These are phyloP conservation scores for Metarhizium anisopliae DNA, from an alignment of 2,329 filamentous ascomycete genomes.

Conservation along the genomic window DNA sequence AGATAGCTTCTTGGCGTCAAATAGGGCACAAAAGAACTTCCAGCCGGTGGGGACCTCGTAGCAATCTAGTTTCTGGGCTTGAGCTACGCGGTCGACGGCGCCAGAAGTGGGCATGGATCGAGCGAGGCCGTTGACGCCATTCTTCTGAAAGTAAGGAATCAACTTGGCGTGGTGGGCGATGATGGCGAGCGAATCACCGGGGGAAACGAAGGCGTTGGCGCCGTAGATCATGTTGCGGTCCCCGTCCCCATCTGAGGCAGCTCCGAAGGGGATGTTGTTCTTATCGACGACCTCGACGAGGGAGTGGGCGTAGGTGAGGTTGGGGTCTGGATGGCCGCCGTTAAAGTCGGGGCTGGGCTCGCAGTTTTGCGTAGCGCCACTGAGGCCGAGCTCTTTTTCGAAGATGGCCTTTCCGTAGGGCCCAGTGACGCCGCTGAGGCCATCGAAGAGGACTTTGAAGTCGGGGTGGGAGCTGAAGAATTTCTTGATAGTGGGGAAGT, in stretches of 20 bases:
- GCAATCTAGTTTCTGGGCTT: constrained; percentile 81
- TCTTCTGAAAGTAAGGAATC: constrained; percentile 97
- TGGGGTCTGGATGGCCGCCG: constrained; percentile 94
- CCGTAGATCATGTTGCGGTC: constrained; percentile 99
- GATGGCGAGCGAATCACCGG: constrained; percentile 93
- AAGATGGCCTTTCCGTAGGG: constrained; percentile 95
- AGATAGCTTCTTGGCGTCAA: constrained; percentile 90
- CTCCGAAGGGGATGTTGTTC: constrained; percentile 87
- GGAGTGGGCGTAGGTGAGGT: constrained; percentile 92
- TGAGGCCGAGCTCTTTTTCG: constrained; percentile 81
- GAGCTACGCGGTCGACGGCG: constrained; percentile 89
- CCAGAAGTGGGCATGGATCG: constrained; percentile 97
- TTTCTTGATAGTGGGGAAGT: constrained; percentile 90
- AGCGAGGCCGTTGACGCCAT: constrained; percentile 90
- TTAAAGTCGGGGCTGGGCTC: constrained; percentile 89
- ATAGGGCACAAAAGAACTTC: constrained; percentile 98
- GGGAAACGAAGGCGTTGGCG: constrained; percentile 90
- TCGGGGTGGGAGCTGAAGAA: constrained; percentile 82
- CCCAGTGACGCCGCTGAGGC: constrained; percentile 87
- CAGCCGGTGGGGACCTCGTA: constrained; percentile 98
- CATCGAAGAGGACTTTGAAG: constrained; percentile 97
- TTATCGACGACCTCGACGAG: constrained; percentile 91
- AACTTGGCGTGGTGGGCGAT: constrained; percentile 94
- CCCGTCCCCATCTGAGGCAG: constrained; percentile 91
- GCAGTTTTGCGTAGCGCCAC: constrained; percentile 78